Percentiles rank a stretch among this genome's conserved stretches.
phyloP scores from a whole-genome alignment of 2,329 filamentous ascomycete genomes.

The Calcarisporium arbuscula region DNA sequence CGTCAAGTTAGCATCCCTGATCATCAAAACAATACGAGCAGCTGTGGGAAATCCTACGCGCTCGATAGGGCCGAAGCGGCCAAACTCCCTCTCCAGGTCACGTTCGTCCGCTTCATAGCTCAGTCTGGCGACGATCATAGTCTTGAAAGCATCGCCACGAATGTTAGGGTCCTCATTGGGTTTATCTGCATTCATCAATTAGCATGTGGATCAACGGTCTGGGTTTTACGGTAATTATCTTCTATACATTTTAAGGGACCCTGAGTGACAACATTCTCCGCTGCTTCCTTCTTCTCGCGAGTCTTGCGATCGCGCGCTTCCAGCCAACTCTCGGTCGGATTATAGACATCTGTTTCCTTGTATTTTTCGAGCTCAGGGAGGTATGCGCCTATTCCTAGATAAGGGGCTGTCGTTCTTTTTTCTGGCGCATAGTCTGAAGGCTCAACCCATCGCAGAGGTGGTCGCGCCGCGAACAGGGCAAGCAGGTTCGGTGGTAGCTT shows the following conservation, averaged over 20 bases:
- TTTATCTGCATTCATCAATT: constrained; percentile 51
- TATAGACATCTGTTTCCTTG: constrained; percentile 68
- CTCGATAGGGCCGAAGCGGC: constrained; percentile 89
- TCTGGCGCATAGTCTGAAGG: constrained; percentile 78
- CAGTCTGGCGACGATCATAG: constrained; percentile 83
- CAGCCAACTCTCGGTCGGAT: constrained; percentile 88
- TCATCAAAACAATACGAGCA: constrained; percentile 1
- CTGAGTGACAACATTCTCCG: constrained; percentile 58
- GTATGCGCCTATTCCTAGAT: constrained; percentile 69
- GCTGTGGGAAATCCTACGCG: constrained; percentile 49
- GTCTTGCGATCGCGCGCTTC: constrained; percentile 79
- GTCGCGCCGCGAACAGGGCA: constrained; percentile 90
- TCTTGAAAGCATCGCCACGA: constrained; percentile 90
- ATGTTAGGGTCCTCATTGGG: constrained; percentile 82
- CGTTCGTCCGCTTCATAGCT: constrained; percentile 85
- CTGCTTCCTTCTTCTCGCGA: constrained; percentile 66
- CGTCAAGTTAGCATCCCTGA: constrained; percentile 5
- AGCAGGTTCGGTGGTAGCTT: constrained; percentile 89
- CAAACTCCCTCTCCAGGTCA: constrained; percentile 90
- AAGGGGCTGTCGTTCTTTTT: constrained; percentile 66
- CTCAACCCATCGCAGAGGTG: constrained; percentile 82
- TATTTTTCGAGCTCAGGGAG: constrained; percentile 70
- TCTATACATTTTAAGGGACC: constrained; percentile 59
- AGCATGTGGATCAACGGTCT: constrained; percentile 10
- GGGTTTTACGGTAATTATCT: constrained; percentile 13